A percentile compares a stretch with the other conserved stretches of the same genome.
phyloP scores from a whole-genome alignment of 2,329 filamentous ascomycete species.

The Paracoccidioides brasiliensis region DNA sequence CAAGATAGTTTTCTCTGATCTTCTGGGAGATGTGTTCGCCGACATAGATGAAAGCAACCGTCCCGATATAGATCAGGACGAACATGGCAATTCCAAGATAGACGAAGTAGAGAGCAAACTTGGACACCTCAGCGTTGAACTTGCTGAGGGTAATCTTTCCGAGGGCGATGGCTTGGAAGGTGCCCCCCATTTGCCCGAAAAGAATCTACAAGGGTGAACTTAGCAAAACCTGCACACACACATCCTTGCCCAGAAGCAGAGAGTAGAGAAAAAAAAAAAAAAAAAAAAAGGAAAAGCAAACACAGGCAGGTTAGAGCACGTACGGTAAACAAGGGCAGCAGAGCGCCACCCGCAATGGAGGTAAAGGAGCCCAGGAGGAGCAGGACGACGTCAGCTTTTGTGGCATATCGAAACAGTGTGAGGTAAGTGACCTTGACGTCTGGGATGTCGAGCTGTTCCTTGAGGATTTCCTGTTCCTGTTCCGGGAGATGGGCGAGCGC shows the following conservation, averaged over 20 bases:
- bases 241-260: background rate
- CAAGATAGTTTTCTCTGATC: conserved; percentile 70
- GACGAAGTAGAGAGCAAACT: conserved; percentile 67
- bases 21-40: conserved; percentile 68
- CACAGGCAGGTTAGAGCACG: background rate
- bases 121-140: conserved; percentile 49
- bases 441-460: conserved; percentile 53
- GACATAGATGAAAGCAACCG: conserved; percentile 79
- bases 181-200: conserved; percentile 62
- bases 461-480: conserved; percentile 54
- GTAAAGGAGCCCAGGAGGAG: conserved; percentile 48
- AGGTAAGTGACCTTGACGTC: conserved; percentile 50
- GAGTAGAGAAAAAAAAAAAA: conserved; percentile 6
- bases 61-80: conserved; percentile 61
- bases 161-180: conserved; percentile 53
- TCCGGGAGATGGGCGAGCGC: conserved; percentile 51
- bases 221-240: background rate
- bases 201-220: conserved; percentile 33
- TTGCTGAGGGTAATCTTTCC: conserved; percentile 35
- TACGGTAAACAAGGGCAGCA: conserved; percentile 67
- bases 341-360: conserved; percentile 59
- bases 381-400: conserved; percentile 50
- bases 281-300: background rate
- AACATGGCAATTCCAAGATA: conserved; percentile 77
- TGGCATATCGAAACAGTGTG: conserved; percentile 58